Conservation (phyloP, 192 early-diverging fungal genomes). For the Entophlyctis luteolus region DNA sequence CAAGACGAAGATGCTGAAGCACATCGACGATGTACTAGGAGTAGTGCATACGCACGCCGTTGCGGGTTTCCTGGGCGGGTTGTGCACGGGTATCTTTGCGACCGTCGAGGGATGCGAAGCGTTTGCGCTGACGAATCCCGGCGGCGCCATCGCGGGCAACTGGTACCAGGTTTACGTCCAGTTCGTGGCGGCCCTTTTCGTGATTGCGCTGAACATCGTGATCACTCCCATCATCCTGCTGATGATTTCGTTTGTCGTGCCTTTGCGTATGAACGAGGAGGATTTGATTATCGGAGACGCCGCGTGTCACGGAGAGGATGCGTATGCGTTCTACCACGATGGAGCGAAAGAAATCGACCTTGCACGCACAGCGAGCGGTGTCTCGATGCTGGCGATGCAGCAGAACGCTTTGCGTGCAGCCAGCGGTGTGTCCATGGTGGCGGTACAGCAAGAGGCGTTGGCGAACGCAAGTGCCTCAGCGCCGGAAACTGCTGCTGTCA, state of each 20-base stretch:
- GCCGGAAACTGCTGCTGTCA: too few relatives aligned
- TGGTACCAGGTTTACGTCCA: neutral
- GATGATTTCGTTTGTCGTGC: constrained; percentile 53
- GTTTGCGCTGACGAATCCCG: too few relatives aligned
- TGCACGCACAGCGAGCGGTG: neutral
- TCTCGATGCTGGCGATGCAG: neutral
- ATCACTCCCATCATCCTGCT: constrained; percentile 53
- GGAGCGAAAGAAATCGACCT: neutral
- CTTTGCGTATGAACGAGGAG: constrained; percentile 50
- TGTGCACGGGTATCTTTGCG: constrained; percentile 84
- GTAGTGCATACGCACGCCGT: constrained; percentile 67
- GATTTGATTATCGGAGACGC: constrained; percentile 1
- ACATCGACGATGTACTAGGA: constrained; percentile 62
- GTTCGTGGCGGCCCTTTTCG: neutral
- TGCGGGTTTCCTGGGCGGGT: constrained; percentile 70
- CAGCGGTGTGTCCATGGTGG: too few relatives aligned
- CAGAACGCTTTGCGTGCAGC: too few relatives aligned
- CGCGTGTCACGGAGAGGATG: neutral
- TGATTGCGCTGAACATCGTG: constrained; percentile 24
- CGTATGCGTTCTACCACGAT: constrained; percentile 1
- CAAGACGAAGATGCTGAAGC: constrained; percentile 63
- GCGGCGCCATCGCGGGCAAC: neutral
- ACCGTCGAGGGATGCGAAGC: too few relatives aligned
- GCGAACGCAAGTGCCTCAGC: too few relatives aligned
- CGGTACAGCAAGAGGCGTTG: too few relatives aligned